Evolutionary conservation across 1,139 yeast genomes (phyloP).

Genomic region (Yamadazyma blattariae): DNA sequence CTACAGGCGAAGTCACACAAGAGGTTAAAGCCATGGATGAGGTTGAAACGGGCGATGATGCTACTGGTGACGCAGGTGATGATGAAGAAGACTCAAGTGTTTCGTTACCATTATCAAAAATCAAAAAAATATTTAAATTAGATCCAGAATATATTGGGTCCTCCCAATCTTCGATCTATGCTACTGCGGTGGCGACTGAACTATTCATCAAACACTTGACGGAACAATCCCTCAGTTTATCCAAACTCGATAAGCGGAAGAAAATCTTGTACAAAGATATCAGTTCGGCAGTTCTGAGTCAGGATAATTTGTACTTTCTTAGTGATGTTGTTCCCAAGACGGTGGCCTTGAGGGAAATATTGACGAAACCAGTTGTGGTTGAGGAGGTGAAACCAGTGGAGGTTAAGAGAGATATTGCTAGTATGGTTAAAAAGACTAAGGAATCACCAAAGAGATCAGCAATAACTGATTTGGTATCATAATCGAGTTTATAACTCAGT

Average conservation of each 20-base stretch:
- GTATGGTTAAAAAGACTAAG: slow-evolving; percentile 13
- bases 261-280: slow-evolving; percentile 73
- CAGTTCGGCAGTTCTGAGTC: slow-evolving; percentile 64
- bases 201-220: slow-evolving; percentile 75
- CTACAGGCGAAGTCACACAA: slow-evolving; percentile 7
- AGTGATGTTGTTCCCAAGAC: slow-evolving; percentile 68
- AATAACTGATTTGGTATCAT: slow-evolving; percentile 28
- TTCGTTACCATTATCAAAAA: slow-evolving; percentile 71
- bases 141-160: slow-evolving; percentile 82
- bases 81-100: slow-evolving; percentile 17
- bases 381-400: slow-evolving; percentile 22
- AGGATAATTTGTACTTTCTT: slow-evolving; percentile 68
- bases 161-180: slow-evolving; percentile 75
- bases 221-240: slow-evolving; percentile 72
- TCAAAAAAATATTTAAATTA: slow-evolving; percentile 77
- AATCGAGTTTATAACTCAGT: slow-evolving; percentile 5
- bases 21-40: slow-evolving; percentile 3
- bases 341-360: slow-evolving; percentile 50
- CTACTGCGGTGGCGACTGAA: slow-evolving; percentile 86
- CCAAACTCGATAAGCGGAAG: slow-evolving; percentile 69
- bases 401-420: slow-evolving; percentile 10
- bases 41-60: slow-evolving; percentile 15
- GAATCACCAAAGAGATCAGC: slow-evolving; percentile 27
- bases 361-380: slow-evolving; percentile 34
- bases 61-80: slow-evolving; percentile 12